phyloP scores from a whole-genome alignment of 371 early-diverging fungal species.

The Syncephalastrum sp. region DNA sequence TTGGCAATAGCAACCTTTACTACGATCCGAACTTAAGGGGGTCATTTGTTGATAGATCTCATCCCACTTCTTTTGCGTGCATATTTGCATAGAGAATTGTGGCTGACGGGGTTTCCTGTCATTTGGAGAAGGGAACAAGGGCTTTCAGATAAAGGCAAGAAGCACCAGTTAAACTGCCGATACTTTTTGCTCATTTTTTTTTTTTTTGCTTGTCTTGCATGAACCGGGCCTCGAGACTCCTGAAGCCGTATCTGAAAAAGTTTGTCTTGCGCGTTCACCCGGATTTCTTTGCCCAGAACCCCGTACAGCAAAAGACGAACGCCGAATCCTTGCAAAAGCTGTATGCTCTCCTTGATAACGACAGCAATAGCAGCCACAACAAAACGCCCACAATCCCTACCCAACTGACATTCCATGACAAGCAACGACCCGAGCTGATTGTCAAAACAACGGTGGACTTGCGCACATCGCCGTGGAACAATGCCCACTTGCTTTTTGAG shows the following conservation, averaged over 20 bases:
- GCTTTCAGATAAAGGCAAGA: no score
- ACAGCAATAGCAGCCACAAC: neutral
- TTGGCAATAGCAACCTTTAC: no score
- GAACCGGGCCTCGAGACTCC: constrained; percentile 9
- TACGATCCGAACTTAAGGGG: no score
- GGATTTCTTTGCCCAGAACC: constrained; percentile 36
- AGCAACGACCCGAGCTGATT: constrained; percentile 7
- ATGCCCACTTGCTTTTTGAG: constrained; percentile 19
- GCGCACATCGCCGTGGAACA: constrained; percentile 15
- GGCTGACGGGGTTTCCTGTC: no score
- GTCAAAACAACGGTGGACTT: neutral
- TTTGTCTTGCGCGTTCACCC: constrained; percentile 43
- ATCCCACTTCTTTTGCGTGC: no score
- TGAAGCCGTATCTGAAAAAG: constrained; percentile 40
- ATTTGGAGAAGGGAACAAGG: no score
- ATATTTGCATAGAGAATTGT: no score
- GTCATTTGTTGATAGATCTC: no score
- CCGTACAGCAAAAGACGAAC: constrained; percentile 28
- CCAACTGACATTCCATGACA: constrained; percentile 11
- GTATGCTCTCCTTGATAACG: constrained; percentile 15
- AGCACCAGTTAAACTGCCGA: no score
- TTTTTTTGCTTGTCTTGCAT: constrained; percentile 1
- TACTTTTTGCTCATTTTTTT: no score
- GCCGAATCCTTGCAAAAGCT: constrained; percentile 35
- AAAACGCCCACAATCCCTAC: neutral